A percentile compares a stretch with the other conserved stretches of the same genome.
These are phyloP conservation scores for Yamadazyma buinensis DNA, from an alignment of 1,139 yeast species.

Conservation along the genomic window DNA sequence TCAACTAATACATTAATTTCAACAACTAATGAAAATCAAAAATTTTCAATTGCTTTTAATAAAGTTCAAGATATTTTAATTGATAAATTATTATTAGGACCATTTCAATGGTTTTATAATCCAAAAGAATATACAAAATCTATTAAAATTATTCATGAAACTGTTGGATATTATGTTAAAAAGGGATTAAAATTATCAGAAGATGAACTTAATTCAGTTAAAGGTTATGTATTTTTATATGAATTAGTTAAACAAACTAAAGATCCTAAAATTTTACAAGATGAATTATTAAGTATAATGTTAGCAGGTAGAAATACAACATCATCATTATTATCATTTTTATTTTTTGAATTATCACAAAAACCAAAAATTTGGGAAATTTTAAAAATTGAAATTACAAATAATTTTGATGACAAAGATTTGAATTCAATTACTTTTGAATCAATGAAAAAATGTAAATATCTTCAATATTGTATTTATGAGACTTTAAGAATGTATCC, in stretches of 20 bases:
- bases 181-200: conserved; percentile 22
- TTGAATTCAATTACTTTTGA: conserved; percentile 34
- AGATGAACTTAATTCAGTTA: conserved; percentile 24
- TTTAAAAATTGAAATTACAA: conserved; percentile 30
- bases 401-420: conserved; percentile 23
- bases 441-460: conserved; percentile 45
- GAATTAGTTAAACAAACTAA: conserved; percentile 45
- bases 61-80: conserved; percentile 28
- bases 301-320: conserved; percentile 55
- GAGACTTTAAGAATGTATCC: conserved; percentile 53
- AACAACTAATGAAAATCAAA: conserved; percentile 20
- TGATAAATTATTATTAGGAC: conserved; percentile 28
- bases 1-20: conserved; percentile 28
- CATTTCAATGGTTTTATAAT: conserved; percentile 25
- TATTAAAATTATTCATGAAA: conserved; percentile 21
- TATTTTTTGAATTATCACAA: conserved; percentile 38
- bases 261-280: conserved; percentile 42
- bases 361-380: conserved; percentile 33
- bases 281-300: conserved; percentile 45
- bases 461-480: conserved; percentile 45
- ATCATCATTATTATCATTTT: conserved; percentile 44
- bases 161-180: conserved; percentile 23
- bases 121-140: conserved; percentile 23
- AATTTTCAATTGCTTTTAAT: conserved; percentile 35
- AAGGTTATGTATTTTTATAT: conserved; percentile 43